These are phyloP conservation scores for Phanerodontia chrysosporium DNA, from an alignment of 768 basidiomycete species.

Conservation along the genomic window DNA sequence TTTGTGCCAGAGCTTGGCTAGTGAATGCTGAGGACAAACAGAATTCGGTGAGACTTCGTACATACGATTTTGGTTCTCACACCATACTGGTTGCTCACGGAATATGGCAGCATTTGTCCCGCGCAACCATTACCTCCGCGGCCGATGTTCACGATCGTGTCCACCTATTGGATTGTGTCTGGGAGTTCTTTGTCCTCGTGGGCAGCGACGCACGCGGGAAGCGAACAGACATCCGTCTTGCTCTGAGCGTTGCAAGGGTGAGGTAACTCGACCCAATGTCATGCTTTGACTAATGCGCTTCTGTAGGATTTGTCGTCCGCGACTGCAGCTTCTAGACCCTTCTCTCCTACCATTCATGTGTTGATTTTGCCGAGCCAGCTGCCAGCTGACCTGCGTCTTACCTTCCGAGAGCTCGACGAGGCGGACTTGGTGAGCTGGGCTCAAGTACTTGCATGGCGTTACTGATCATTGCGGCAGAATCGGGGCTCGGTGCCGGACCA, in stretches of 20 bases:
- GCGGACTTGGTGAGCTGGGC: conserved; percentile 39
- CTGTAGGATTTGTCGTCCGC: conserved; percentile 49
- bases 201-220: conserved; percentile 60
- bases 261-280: conserved; percentile 7
- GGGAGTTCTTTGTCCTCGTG: conserved; percentile 78
- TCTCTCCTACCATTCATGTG: conserved; percentile 69
- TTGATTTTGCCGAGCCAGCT: conserved; percentile 70
- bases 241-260: conserved; percentile 55
- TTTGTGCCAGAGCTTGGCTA: conserved; percentile 57
- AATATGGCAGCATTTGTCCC: conserved; percentile 27
- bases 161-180: conserved; percentile 69
- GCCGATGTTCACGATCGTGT: conserved; percentile 40
- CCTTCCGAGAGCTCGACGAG: conserved; percentile 70
- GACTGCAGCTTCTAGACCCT: conserved; percentile 56
- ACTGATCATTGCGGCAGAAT: conserved; percentile 27
- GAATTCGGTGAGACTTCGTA: conserved; percentile 36
- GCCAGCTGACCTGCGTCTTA: conserved; percentile 64
- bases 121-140: conserved; percentile 42
- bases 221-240: conserved; percentile 57
- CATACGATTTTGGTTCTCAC: background rate
- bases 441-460: background rate
- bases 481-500: conserved; percentile 58
- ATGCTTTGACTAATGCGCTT: background rate
- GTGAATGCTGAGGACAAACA: conserved; percentile 38
- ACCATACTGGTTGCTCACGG: background rate